phyloP scores from a whole-genome alignment of 164 flowering plant species.

The Umbellularia californica region DNA sequence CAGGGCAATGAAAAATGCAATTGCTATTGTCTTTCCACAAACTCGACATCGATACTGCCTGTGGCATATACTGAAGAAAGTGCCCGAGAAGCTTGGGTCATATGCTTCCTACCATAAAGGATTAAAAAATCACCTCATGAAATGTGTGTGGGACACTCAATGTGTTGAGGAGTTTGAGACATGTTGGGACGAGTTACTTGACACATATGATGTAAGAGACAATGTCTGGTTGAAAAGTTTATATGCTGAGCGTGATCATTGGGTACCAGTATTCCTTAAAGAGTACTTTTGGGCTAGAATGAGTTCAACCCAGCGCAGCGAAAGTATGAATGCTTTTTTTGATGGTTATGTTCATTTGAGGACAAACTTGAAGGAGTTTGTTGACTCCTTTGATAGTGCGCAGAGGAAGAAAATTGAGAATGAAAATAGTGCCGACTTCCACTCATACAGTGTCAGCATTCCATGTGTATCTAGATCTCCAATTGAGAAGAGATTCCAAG shows the following conservation, averaged over 20 bases:
- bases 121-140: slow-evolving; percentile 18
- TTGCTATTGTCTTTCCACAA: slow-evolving; percentile 52
- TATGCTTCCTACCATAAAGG: slow-evolving; percentile 56
- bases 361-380: slow-evolving; percentile 66
- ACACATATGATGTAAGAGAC: slow-evolving; percentile 43
- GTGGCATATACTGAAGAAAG: too few species aligned
- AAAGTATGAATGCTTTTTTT: slow-evolving; percentile 43
- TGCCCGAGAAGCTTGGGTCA: too few species aligned
- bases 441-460: neutral
- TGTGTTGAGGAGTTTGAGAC: slow-evolving; percentile 61
- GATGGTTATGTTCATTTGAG: slow-evolving; percentile 54
- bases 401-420: slow-evolving; percentile 40
- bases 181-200: slow-evolving; percentile 58
- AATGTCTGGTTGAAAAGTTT: slow-evolving; percentile 18
- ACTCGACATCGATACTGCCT: slow-evolving; percentile 40
- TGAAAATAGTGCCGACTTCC: slow-evolving; percentile 42
- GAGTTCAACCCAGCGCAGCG: slow-evolving; percentile 38
- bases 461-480: too few species aligned
- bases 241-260: slow-evolving; percentile 48
- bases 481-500: too few species aligned
- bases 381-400: slow-evolving; percentile 58
- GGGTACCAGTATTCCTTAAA: slow-evolving; percentile 71
- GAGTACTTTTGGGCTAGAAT: slow-evolving; percentile 64
- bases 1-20: slow-evolving; percentile 39
- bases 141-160: slow-evolving; percentile 45